Conservation (phyloP, 2,329 filamentous ascomycete species). For the Fusarium sulawesiense region DNA sequence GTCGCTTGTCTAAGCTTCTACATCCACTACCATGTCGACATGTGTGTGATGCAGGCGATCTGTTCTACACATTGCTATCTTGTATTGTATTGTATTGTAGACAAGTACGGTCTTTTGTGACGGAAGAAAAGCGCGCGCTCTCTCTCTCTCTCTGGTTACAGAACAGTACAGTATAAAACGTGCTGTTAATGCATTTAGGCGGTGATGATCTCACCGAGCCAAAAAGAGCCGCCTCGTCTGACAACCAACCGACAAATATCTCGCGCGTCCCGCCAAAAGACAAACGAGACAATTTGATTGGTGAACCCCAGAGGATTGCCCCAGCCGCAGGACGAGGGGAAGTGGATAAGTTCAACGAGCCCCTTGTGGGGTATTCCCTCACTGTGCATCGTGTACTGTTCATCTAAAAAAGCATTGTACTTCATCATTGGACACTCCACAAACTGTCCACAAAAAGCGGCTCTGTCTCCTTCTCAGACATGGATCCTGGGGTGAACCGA, state of each 20-base stretch:
- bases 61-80: not conserved
- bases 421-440: conserved; percentile 32
- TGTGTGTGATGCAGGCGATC: conserved; percentile 35
- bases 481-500: conserved; percentile 15
- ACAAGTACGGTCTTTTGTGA: not conserved
- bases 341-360: conserved; percentile 22
- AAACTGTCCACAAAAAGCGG: conserved; percentile 32
- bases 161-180: not conserved
- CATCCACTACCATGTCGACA: conserved; percentile 39
- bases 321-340: conserved; percentile 46
- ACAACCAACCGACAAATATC: conserved; percentile 30
- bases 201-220: conserved; percentile 20
- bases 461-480: conserved; percentile 7
- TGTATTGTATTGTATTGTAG: not conserved
- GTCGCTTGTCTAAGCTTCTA: conserved; percentile 40
- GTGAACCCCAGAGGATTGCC: conserved; percentile 30
- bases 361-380: conserved; percentile 28
- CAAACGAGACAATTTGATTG: conserved; percentile 7
- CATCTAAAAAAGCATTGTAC: conserved; percentile 5
- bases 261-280: conserved; percentile 30
- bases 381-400: conserved; percentile 28
- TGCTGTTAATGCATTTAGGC: conserved; percentile 1
- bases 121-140: not conserved
- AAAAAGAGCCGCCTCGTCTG: conserved; percentile 37
- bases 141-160: not conserved